A percentile compares a stretch with the other conserved stretches of the same genome.
phyloP scores from a whole-genome alignment of 2,329 filamentous ascomycete genomes.

The Diaporthe batatas region DNA sequence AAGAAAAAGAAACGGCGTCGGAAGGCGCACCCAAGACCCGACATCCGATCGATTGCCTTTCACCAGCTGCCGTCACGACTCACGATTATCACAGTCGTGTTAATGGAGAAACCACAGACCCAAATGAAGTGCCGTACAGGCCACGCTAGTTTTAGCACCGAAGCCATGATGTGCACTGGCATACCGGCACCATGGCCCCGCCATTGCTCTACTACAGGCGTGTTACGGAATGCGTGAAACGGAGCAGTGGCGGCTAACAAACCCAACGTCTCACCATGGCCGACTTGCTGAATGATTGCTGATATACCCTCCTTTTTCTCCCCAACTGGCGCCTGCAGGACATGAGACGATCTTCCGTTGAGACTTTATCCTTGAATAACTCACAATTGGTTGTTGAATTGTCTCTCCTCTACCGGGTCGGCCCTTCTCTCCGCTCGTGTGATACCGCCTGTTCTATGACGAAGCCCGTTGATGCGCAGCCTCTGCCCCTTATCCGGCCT shows the following conservation, averaged over 20 bases:
- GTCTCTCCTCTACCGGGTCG: neutral
- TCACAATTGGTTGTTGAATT: neutral
- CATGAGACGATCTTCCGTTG: neutral
- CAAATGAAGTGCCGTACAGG: slow-evolving; percentile 12
- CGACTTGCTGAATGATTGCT: neutral
- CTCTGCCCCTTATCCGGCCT: slow-evolving; percentile 23
- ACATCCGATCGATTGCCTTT: slow-evolving; percentile 28
- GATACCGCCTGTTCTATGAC: slow-evolving; percentile 15
- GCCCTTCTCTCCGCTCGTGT: slow-evolving; percentile 14
- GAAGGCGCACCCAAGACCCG: slow-evolving; percentile 12
- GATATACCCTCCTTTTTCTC: slow-evolving; percentile 3
- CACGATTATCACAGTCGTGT: neutral
- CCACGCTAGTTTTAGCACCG: neutral
- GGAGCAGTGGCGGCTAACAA: slow-evolving; percentile 6
- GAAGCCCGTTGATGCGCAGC: neutral
- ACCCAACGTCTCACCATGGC: slow-evolving; percentile 26
- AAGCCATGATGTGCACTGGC: neutral
- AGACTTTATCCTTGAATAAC: neutral
- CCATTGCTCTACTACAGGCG: no score
- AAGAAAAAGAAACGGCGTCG: neutral
- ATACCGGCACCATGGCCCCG: slow-evolving; percentile 4
- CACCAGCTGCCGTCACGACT: neutral
- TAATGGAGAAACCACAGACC: neutral
- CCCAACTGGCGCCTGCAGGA: neutral
- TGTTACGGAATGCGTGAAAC: neutral